Conservation (phyloP, 2,329 filamentous ascomycete species). For the Pseudogymnoascus sp. region DNA sequence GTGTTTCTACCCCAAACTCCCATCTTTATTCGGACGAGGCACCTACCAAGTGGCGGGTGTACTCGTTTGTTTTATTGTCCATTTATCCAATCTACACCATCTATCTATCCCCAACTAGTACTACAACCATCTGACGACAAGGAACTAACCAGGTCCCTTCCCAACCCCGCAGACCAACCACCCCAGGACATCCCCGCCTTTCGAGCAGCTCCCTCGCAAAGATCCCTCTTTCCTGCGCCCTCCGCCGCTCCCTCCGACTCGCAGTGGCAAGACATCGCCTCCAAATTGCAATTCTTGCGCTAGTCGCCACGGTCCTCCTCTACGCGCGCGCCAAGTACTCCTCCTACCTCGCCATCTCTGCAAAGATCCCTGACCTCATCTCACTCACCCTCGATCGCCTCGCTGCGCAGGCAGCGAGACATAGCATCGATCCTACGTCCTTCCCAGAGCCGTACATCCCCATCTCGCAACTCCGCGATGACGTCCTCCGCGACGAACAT, state of each 20-base stretch:
- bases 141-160: constrained; percentile 79
- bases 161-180: constrained; percentile 63
- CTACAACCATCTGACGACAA: background rate
- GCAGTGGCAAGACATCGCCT: constrained; percentile 80
- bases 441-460: constrained; percentile 73
- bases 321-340: constrained; percentile 60
- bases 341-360: constrained; percentile 54
- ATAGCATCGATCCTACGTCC: constrained; percentile 51
- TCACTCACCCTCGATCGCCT: constrained; percentile 76
- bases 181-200: constrained; percentile 56
- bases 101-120: background rate
- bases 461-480: constrained; percentile 82
- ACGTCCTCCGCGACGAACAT: constrained; percentile 77
- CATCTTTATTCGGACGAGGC: background rate
- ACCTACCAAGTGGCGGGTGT: background rate
- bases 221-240: constrained; percentile 75
- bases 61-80: background rate
- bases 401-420: constrained; percentile 73
- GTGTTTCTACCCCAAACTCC: background rate
- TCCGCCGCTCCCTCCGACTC: constrained; percentile 70
- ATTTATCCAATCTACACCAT: background rate
- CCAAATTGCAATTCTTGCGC: constrained; percentile 61
- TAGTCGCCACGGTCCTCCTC: constrained; percentile 39
- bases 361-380: constrained; percentile 74
- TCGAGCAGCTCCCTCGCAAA: constrained; percentile 83